Base-by-base conservation (phyloP, 2,329 filamentous ascomycete species). In the Pestalotiopsis sp. region DNA sequence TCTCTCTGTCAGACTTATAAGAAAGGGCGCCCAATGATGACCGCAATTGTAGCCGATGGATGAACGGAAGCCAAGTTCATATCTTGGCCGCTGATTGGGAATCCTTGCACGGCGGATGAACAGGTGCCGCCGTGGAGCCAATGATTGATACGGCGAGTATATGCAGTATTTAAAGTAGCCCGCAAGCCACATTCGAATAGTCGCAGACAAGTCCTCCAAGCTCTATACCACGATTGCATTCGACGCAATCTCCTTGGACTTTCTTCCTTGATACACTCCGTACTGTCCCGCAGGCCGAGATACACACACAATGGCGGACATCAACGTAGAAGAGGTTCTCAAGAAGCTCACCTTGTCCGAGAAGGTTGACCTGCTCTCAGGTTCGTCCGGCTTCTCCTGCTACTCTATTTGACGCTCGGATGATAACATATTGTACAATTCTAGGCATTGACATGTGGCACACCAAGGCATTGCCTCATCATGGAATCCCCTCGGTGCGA, bases 401-500 rank as follows among this genome's bases (percentile, higher is more conserved):
- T 23, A 20, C 45, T 20, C 17, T n/a, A 9, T n/a, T 1, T n/a
- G 17, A 23, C n/a, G 2, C 9, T 17, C 17, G 3, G 7, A 49
- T 17, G 2, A 25, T 69, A n/a, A 60, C 64, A 2, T 70, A 58
- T 64, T 58, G 57, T 45, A 36, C 7, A 12, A 36, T 27, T 67
- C 36, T 68, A 86, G 89, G 89, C 68, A 85, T 87, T 72, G 90
- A 92, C 79, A 92, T 92, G 75, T 93, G 91, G 91, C 89, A 92
- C 74, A 91, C 90, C 41, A 86, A 88, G 72, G 78, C 86, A 14
- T 81, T 92, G 6, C 87, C 88, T 11, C 77, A 87, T 25, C 85
- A 90, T 73, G 86, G 87, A 1, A 84, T 92, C 41, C 90, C 90
- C 5, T 88, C 90, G 0, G 82, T 92, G 39, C 88, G 91, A 62